Evolutionary conservation across 768 basidiomycete genomes (phyloP).

Genomic region (Lactifluus volemus): DNA sequence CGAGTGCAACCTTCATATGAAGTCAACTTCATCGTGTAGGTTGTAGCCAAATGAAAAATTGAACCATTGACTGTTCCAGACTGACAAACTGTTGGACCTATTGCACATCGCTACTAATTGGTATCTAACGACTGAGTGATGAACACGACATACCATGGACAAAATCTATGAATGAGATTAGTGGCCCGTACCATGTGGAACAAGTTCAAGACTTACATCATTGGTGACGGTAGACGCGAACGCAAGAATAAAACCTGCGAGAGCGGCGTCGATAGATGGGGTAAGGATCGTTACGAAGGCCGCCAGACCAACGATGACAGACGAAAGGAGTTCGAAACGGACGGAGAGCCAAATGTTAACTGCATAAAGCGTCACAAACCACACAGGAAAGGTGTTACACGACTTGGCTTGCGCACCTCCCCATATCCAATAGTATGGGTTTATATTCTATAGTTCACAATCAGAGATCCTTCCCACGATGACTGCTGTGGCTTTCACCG

Average conservation of each 20-base stretch:
- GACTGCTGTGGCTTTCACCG: slow-evolving; percentile 27
- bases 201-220: slow-evolving; percentile 39
- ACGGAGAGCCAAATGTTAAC: slow-evolving; percentile 88
- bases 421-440: slow-evolving; percentile 90
- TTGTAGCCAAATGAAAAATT: slow-evolving; percentile 4
- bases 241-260: slow-evolving; percentile 80
- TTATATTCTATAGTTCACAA: slow-evolving; percentile 36
- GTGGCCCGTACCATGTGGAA: background rate
- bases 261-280: slow-evolving; percentile 65
- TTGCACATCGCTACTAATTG: background rate
- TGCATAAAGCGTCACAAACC: slow-evolving; percentile 24
- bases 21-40: background rate
- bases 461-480: background rate
- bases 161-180: slow-evolving; percentile 32
- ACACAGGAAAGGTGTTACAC: background rate
- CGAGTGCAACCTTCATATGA: slow-evolving; percentile 59
- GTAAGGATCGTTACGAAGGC: slow-evolving; percentile 58
- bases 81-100: slow-evolving; percentile 75
- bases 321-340: slow-evolving; percentile 77
- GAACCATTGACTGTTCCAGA: slow-evolving; percentile 87
- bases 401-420: slow-evolving; percentile 40
- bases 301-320: slow-evolving; percentile 63
- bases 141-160: slow-evolving; percentile 10
- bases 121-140: background rate
- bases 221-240: slow-evolving; percentile 71